Conservation (phyloP, 768 basidiomycete genomes). For the Coprinellus micaceus region DNA sequence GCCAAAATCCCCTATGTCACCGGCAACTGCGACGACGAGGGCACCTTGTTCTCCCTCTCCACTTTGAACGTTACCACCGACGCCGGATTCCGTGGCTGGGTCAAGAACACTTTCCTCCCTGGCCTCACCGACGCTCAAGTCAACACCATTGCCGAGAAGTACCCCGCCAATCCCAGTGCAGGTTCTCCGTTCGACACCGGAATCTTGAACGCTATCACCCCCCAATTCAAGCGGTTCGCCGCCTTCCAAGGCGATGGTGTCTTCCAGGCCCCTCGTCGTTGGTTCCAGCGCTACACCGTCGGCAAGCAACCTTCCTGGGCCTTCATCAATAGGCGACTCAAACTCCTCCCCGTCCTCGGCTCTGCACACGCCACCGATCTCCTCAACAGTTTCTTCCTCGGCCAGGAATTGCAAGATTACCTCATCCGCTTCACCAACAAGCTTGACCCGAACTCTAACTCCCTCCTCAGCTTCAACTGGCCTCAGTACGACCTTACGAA, state of each 20-base stretch:
- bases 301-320: slow-evolving; percentile 39
- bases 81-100: slow-evolving; percentile 18
- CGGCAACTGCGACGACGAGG: slow-evolving; percentile 62
- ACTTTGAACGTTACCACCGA: slow-evolving; percentile 43
- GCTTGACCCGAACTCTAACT: slow-evolving; percentile 19
- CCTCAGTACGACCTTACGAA: slow-evolving; percentile 28
- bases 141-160: slow-evolving; percentile 27
- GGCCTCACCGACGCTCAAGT: slow-evolving; percentile 26
- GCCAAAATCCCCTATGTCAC: slow-evolving; percentile 48
- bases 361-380: slow-evolving; percentile 43
- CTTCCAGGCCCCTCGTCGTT: slow-evolving; percentile 48
- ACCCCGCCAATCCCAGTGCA: slow-evolving; percentile 35
- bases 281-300: slow-evolving; percentile 36
- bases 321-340: slow-evolving; percentile 43
- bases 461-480: slow-evolving; percentile 10
- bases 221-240: slow-evolving; percentile 47
- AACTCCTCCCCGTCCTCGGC: slow-evolving; percentile 39
- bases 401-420: slow-evolving; percentile 38
- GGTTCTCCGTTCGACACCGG: slow-evolving; percentile 57
- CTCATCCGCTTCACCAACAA: slow-evolving; percentile 40
- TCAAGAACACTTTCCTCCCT: slow-evolving; percentile 30
- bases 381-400: slow-evolving; percentile 29
- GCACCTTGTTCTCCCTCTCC: slow-evolving; percentile 49
- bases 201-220: slow-evolving; percentile 37
- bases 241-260: slow-evolving; percentile 47